Base-by-base conservation (phyloP, 306 rosid genomes). In the Sechiopsis laciniata region DNA sequence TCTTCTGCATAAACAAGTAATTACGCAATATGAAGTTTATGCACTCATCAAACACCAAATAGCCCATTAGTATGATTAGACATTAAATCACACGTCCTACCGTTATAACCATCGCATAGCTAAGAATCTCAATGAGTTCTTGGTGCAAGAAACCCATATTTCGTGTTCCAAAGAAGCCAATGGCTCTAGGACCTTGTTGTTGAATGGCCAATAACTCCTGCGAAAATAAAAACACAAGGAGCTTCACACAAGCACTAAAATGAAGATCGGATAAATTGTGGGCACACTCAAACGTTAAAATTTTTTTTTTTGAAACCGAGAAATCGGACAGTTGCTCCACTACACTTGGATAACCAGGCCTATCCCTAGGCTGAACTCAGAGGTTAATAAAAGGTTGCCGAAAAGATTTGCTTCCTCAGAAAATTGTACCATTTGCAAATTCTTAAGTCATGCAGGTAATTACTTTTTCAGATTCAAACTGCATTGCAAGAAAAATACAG, bases 131-230 rank as follows among this genome's bases (percentile, higher is more conserved):
- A 68, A 94, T 91, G 73, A 94, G 92, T 59, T 94, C 89, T 83
- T 94, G 99, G 80, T 94, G 99, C 99, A 91, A 87, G 87, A 94
- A 94, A 73, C 99, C 99, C 99, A 94, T 94, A 83, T 94, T 94
- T 78, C 99, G 81, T 6, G 99, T 94, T 76, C 97, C 99, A 83
- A 94, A 94, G 81, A 94, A 94, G 72, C 97, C 97, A 74, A 94
- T 91, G 77, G 99, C 78, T 86, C 99, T 85, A 60, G 99, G 99
- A 75, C 99, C 99, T 88, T 94, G 97, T 83, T 94, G 99, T 80
- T 94, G 99, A 88, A 94, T 94, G 79, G 99, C 99, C 77, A 94
- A 82, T 80, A 94, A 84, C 79, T 94, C 99, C 99, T 94, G 88
- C 70, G 71, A 56, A 75, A 80, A 19, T 45, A 67, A 48, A 48